Base-by-base conservation (phyloP, 768 basidiomycete genomes). In the Hypholoma sublateritium region DNA sequence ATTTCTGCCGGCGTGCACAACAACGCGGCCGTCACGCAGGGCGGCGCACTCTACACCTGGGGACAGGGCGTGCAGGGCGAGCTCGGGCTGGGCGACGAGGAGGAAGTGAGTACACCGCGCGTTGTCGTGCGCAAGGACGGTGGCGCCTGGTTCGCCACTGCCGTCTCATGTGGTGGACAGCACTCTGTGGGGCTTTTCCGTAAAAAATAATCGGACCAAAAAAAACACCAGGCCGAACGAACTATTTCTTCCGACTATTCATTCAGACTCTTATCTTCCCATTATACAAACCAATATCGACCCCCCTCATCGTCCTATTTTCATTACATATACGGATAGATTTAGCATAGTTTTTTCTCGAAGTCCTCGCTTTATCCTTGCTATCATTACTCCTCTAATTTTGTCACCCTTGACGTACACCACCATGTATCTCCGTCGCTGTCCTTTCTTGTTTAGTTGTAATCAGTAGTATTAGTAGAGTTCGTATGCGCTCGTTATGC, bases 1-100 rank as follows among this genome's bases (percentile, higher is more conserved):
- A 79, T 92, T 51, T 81, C 87, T 1, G 82, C 77, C n/a, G 90
- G 88, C 5, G 77, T 78, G 28, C 88, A 89, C 68, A 88, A 87
- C 67, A 90, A 86, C 60, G 78, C 89, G 65, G 90, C 85, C 7
- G 76, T 89, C 46, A 88, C 88, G 5, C 66, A 73, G 57, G 83
- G 74, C 42, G 90, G 89, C 34, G 85, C 87, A 2, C 69, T 91
- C 61, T 90, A 87, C 64, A 75, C 83, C 32, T 92, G 90, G 90
- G 90, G 90, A 49, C 85, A 87, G 58, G 88, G 88, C n/a, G 78
- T 82, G 4, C 87, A 89, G 62, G 84, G 89, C 49, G 90, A 92
- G 67, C 77, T 92, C 17, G 90, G 89, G 12, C 79, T 82, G 36
- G 80, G 80, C 25, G 82, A 82, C 53, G 80, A 77, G 46, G 80